Base-by-base conservation (phyloP, 345 rosid genomes). In the Eucalyptus sp. region DNA sequence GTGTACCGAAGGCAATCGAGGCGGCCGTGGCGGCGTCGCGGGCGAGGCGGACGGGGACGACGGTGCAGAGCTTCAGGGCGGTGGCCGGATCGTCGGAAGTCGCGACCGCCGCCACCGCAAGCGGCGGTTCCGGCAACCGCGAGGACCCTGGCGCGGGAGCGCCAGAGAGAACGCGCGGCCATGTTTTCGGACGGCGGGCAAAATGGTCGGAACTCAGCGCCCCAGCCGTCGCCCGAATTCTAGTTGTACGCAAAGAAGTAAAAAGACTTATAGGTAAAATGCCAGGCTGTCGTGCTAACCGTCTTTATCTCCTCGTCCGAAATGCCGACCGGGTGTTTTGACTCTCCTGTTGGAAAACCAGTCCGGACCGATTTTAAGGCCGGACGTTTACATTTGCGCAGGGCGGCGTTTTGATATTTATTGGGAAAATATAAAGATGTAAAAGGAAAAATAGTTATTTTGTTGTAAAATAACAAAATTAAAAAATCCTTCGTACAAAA, bases 1-100 rank as follows among this genome's bases (percentile, higher is more conserved):
- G n/a, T 66, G 64, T 94, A 97, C 99, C 99, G 87, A 96, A 96
- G 88, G 96, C 96, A 31, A 98, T 94, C 89, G 99, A 95, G 88
- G 97, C 95, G 25, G 98, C 99, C 37, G 99, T 96, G 15, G 92
- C 89, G 88, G 99, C 66, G 92, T 93, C 93, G 52, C 97, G 98
- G 91, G 50, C 88, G 85, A 96, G 96, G 85, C 99, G 98, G 68
- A 91, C 88, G 50, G 99, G 99, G 44, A 97, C 93, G 87, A 93
- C 88, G 89, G 99, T 95, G 96, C 96, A 96, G 87, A 97, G 94
- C 95, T 98, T 96, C 90, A 94, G 89, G 51, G 96, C 88, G 14
- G 90, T 90, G 5, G 96, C 93, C 6, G 99, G 99, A 58, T 98
- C 96, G 13, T 96, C 98, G 66, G 99, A 94, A 50, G 95, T 91